Conservation (phyloP, 2,329 filamentous ascomycete genomes). For the Hypomyces rosellus region DNA sequence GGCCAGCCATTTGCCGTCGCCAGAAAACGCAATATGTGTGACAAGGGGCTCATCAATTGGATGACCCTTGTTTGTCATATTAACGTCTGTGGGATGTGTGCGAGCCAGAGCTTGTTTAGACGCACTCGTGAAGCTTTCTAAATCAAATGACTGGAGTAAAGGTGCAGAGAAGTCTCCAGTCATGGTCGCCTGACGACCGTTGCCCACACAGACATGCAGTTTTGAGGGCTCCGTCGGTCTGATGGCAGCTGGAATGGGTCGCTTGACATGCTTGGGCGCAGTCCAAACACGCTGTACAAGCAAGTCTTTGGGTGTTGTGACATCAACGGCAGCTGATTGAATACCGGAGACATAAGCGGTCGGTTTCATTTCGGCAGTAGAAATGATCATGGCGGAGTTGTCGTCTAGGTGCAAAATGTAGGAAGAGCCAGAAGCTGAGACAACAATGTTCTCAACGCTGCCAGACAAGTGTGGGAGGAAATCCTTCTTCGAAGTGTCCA, state of each 20-base stretch:
- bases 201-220: slow-evolving; percentile 62
- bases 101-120: slow-evolving; percentile 84
- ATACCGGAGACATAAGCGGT: slow-evolving; percentile 79
- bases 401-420: slow-evolving; percentile 85
- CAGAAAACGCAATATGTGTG: slow-evolving; percentile 66
- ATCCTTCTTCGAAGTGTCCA: slow-evolving; percentile 77
- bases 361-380: slow-evolving; percentile 81
- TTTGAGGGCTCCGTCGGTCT: slow-evolving; percentile 57
- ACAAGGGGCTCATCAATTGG: slow-evolving; percentile 73
- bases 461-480: slow-evolving; percentile 87
- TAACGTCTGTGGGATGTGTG: slow-evolving; percentile 79
- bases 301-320: slow-evolving; percentile 44
- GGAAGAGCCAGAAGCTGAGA: slow-evolving; percentile 71
- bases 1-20: slow-evolving; percentile 81
- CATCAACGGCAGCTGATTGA: slow-evolving; percentile 55
- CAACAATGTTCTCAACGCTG: slow-evolving; percentile 73
- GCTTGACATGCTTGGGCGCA: slow-evolving; percentile 35
- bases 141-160: slow-evolving; percentile 77
- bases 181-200: slow-evolving; percentile 50
- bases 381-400: slow-evolving; percentile 86
- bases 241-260: slow-evolving; percentile 53
- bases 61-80: slow-evolving; percentile 64
- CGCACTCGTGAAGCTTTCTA: slow-evolving; percentile 70
- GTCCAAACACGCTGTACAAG: slow-evolving; percentile 48
- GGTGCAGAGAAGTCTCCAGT: slow-evolving; percentile 46